Base-by-base conservation (phyloP, 805 yeast species). In the Peterozyma xylosa region DNA sequence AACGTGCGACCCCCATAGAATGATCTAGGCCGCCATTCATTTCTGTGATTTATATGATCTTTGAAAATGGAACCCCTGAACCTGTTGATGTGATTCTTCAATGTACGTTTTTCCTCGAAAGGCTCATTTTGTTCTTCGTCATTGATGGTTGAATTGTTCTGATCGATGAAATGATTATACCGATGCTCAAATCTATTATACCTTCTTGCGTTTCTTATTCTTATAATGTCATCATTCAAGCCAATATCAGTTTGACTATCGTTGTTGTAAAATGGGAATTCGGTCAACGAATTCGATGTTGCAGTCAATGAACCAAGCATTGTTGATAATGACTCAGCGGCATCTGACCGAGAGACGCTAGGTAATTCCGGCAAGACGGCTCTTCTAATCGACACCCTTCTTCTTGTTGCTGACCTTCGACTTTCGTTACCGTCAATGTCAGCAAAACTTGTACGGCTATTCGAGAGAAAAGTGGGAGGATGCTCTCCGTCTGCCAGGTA, bases 241-340 rank as follows among this genome's bases (percentile, higher is more conserved):
- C 42, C 51, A n/a, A 53, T 55, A 9, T 48, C 55, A 7, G 50
- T 51, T 1, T 51, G 55, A 10, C 53, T 53, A 3, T 53, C 54
- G 2, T 54, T 56, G 5, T 52, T 60, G 7, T 17, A 14, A 32
- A 27, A 30, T 36, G 39, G 18, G 36, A 36, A 33, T 15, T 32
- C 34, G 27, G 27, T 7, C 9, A 38, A 33, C 9, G 38, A 10
- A 30, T 33, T 38, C 4, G 42, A 33, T 9, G 42, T 34, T 2
- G 45, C 35, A 7, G 45, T 38, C 11, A 42, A 35, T n/a, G 35
- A 34, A 38, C 38, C 38, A 15, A 42, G 16, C 45, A 42, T 38
- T 32, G 45, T 33, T 5, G 32, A 15, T 15, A 42, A 38, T 9
- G 45, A 38, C 39, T 16, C 38, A 7, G 42, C 42, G 2, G 42